Conservation (phyloP, 2,329 filamentous ascomycete species). For the Claviceps monticola region DNA sequence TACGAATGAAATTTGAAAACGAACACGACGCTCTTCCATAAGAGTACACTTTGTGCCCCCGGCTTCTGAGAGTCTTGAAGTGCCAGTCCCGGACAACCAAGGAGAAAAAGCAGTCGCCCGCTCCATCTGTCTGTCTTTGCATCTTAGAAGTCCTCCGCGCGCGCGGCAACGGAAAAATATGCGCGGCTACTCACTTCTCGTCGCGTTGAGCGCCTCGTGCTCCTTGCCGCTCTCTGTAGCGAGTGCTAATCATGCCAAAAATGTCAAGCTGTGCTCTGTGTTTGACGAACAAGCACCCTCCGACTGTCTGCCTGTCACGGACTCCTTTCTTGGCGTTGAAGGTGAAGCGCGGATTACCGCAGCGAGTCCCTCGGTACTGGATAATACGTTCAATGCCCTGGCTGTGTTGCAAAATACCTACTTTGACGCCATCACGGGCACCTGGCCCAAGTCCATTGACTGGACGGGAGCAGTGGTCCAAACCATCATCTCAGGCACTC, state of each 20-base stretch:
- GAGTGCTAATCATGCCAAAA: not conserved
- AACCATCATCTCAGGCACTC: constrained; percentile 62
- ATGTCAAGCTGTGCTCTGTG: constrained; percentile 1
- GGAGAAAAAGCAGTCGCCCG: not conserved
- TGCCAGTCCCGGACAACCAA: not conserved
- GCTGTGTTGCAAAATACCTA: constrained; percentile 64
- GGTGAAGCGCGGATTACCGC: not conserved
- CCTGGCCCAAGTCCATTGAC: constrained; percentile 77
- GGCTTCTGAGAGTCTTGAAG: not conserved
- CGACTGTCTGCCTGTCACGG: constrained; percentile 1
- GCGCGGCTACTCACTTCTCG: not conserved
- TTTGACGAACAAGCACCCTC: not conserved
- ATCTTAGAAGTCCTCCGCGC: not conserved
- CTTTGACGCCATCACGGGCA: constrained; percentile 64
- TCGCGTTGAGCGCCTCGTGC: not conserved
- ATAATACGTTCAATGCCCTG: constrained; percentile 48
- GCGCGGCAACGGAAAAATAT: not conserved
- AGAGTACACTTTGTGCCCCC: not conserved
- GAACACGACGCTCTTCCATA: not conserved
- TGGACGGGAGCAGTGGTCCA: constrained; percentile 83
- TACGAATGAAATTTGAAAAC: not conserved
- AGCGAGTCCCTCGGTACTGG: constrained; percentile 18
- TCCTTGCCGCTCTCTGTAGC: not conserved
- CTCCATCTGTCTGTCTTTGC: not conserved
- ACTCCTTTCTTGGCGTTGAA: not conserved